phyloP scores from a whole-genome alignment of 768 basidiomycete species.

The Rhodotorula taiwanensis region DNA sequence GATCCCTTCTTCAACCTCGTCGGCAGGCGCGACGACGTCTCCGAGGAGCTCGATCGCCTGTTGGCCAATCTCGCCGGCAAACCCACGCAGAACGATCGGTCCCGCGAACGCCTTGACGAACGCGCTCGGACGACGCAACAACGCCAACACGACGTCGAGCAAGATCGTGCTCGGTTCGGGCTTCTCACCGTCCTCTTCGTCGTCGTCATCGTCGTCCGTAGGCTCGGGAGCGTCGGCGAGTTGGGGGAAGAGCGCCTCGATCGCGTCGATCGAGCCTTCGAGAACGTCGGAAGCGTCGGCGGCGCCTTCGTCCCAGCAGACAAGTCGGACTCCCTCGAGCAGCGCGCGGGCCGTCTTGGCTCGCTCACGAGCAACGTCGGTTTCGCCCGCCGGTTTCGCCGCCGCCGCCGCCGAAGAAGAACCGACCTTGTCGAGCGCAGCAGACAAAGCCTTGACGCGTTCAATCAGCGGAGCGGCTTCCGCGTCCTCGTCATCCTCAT shows the following conservation, averaged over 20 bases:
- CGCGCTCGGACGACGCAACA: slow-evolving; percentile 72
- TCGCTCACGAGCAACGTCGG: neutral
- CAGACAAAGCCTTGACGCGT: slow-evolving; percentile 43
- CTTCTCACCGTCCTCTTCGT: slow-evolving; percentile 46
- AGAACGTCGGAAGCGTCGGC: slow-evolving; percentile 58
- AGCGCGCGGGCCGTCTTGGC: slow-evolving; percentile 12
- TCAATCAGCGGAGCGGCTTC: slow-evolving; percentile 51
- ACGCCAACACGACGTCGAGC: slow-evolving; percentile 82
- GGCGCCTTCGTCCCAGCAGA: slow-evolving; percentile 59
- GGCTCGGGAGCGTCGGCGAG: slow-evolving; percentile 5
- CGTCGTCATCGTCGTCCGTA: slow-evolving; percentile 31
- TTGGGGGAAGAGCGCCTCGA: slow-evolving; percentile 52
- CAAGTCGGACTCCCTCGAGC: slow-evolving; percentile 54
- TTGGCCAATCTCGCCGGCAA: slow-evolving; percentile 42
- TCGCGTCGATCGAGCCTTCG: slow-evolving; percentile 59
- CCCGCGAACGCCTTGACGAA: slow-evolving; percentile 74
- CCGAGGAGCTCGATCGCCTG: slow-evolving; percentile 39
- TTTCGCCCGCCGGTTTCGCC: no score
- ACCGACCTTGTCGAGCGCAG: neutral
- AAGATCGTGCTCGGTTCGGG: slow-evolving; percentile 71
- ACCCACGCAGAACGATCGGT: slow-evolving; percentile 58
- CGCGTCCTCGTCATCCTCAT: slow-evolving; percentile 19
- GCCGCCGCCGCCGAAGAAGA: no score
- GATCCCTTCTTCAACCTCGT: slow-evolving; percentile 43
- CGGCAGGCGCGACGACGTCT: slow-evolving; percentile 46